These are phyloP conservation scores for Paramecium tetraurelia DNA, from an alignment of 73 alveolate species.

Conservation along the genomic window DNA sequence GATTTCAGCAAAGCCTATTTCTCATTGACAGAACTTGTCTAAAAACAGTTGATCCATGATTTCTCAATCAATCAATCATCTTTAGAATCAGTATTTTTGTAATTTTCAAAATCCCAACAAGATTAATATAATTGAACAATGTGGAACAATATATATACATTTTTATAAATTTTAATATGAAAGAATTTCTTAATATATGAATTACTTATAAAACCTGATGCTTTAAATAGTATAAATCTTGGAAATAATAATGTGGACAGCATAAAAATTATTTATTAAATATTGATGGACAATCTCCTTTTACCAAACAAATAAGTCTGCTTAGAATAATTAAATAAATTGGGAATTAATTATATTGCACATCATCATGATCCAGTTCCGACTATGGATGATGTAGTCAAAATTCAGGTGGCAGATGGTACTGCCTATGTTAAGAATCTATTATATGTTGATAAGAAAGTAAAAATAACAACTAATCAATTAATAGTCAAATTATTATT, in stretches of 20 bases:
- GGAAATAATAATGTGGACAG: background rate
- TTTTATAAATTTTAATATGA: background rate
- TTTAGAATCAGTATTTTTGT: background rate
- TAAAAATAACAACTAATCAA: constrained; percentile 19
- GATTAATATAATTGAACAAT: background rate
- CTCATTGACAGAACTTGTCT: background rate
- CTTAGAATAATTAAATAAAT: background rate
- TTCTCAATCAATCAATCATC: background rate
- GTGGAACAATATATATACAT: background rate
- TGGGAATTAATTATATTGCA: background rate
- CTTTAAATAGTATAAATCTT: background rate
- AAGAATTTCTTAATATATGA: background rate
- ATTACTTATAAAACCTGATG: background rate
- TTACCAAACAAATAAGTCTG: background rate
- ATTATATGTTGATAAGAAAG: constrained; percentile 93
- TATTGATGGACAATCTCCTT: background rate
- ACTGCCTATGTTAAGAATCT: constrained; percentile 80
- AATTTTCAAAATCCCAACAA: background rate
- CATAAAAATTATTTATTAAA: background rate
- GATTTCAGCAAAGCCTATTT: background rate
- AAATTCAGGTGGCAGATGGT: background rate
- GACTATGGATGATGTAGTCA: background rate
- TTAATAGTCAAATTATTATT: constrained; percentile 65
- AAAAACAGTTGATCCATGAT: background rate
- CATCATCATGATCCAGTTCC: constrained; percentile 24